Evolutionary conservation across 805 yeast genomes (phyloP).

Genomic region (Saccharomyces mikatae): DNA sequence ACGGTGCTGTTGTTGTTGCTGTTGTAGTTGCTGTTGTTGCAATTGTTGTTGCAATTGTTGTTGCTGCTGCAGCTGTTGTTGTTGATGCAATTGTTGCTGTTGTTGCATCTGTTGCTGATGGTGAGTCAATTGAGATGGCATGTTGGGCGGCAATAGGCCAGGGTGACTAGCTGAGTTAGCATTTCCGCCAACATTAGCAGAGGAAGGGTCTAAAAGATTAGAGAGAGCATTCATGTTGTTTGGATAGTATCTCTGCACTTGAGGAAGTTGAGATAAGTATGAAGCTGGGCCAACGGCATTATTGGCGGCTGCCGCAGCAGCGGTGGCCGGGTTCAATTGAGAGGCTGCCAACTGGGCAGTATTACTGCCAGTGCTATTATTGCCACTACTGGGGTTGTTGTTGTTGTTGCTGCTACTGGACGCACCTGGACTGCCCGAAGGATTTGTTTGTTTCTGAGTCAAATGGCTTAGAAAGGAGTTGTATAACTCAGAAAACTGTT

Average conservation of each 20-base stretch:
- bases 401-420: not conserved
- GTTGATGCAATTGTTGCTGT: not conserved
- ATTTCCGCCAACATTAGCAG: slow-evolving; percentile 15
- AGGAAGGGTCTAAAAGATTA: slow-evolving; percentile 19
- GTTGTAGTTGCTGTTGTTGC: slow-evolving; percentile 6
- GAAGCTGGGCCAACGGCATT: slow-evolving; percentile 6
- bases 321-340: slow-evolving; percentile 15
- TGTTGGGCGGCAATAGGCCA: not conserved
- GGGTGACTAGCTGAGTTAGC: slow-evolving; percentile 1
- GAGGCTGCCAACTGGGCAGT: slow-evolving; percentile 13
- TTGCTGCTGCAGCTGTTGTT: not conserved
- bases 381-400: not conserved
- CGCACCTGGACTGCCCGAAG: slow-evolving; percentile 6
- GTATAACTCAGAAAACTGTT: slow-evolving; percentile 28
- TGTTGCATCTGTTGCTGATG: slow-evolving; percentile 4
- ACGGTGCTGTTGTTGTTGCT: slow-evolving; percentile 14
- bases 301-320: slow-evolving; percentile 15
- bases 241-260: slow-evolving; percentile 23
- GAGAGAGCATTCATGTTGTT: slow-evolving; percentile 16
- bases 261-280: slow-evolving; percentile 15
- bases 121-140: slow-evolving; percentile 2
- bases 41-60: slow-evolving; percentile 5
- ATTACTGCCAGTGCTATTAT: slow-evolving; percentile 1
- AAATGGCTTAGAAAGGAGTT: slow-evolving; percentile 28
- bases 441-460: slow-evolving; percentile 24